phyloP scores from a whole-genome alignment of 805 yeast species.

The Limtongia smithiae region DNA sequence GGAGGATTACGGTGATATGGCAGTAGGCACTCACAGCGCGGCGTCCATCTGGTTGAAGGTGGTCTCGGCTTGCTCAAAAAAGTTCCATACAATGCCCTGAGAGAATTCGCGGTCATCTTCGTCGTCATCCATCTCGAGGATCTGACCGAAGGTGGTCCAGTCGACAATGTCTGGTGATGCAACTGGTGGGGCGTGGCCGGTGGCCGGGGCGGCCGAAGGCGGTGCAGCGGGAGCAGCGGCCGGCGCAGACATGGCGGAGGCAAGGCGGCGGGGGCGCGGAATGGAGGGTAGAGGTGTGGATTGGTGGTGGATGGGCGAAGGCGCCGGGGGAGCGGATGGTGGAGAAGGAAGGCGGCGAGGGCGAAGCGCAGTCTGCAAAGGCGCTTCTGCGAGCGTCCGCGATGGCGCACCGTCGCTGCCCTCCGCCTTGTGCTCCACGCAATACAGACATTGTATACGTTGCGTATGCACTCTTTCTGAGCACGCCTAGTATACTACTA shows the following conservation, averaged over 20 bases:
- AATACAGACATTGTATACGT: too few species aligned
- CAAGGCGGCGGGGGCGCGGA: not conserved
- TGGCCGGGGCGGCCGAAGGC: not conserved
- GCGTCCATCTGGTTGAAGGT: slow-evolving; percentile 71
- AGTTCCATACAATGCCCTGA: slow-evolving; percentile 69
- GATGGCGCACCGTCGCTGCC: too few species aligned
- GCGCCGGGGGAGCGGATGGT: not conserved
- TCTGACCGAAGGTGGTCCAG: slow-evolving; percentile 83
- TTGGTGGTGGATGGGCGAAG: not conserved
- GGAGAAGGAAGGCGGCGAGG: not conserved
- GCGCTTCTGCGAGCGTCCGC: too few species aligned
- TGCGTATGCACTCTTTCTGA: too few species aligned
- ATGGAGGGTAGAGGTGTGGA: not conserved
- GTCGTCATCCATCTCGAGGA: slow-evolving; percentile 92
- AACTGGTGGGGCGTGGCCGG: slow-evolving; percentile 3
- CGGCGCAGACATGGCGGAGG: not conserved
- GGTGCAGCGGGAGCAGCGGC: slow-evolving; percentile 6
- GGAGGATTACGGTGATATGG: too few species aligned
- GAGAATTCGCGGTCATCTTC: slow-evolving; percentile 69
- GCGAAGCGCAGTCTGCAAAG: not conserved
- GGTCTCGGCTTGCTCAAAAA: slow-evolving; percentile 81
- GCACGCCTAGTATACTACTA: too few species aligned
- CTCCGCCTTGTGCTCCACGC: too few species aligned
- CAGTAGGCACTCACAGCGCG: slow-evolving; percentile 39
- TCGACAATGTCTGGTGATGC: slow-evolving; percentile 83